Base-by-base conservation (phyloP, 2,329 filamentous ascomycete genomes). In the Lasiodiplodia sp. region DNA sequence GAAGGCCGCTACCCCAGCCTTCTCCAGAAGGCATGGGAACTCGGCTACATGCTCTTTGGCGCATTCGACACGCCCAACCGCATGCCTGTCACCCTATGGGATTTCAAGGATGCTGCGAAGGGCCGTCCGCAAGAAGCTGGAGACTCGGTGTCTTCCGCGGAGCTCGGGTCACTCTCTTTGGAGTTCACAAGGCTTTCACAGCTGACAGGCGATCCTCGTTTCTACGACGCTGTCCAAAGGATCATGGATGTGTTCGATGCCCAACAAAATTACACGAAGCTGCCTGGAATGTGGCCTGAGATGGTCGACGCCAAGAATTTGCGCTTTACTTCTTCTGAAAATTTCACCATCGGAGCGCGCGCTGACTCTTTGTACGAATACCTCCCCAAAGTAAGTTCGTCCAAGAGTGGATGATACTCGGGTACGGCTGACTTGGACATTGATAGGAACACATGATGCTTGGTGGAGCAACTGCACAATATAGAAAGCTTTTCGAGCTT, bases 401-500 rank as follows among this genome's bases (percentile, higher is more conserved):
- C 8, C 10, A 11, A 47, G n/a, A n/a, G 4, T n/a, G 1, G 8
- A 21, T 21, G 2, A 11, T n/a, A 21, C 18, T 34, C 44, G 18
- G n/a, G 8, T 11, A 16, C 18, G 10, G 8, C 44, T 34, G 31
- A 34, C 31, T 34, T 34, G 6, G 7, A 10, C 6, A 8, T 34
- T 10, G 7, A 85, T 3, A 34, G 71, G 81, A 83, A 76, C 72
- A 74, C 55, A 74, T 74, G 8, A 70, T 80, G 12, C 73, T 79
- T 11, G 76, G 77, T 4, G 85, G 85, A 4, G 71, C 79, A 1
- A 80, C 83, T 5, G 78, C 80, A 0, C 77, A 81, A 10, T 87
- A 86, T 72, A 72, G 81, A 21, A 85, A 84, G 14, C 78, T 89
- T 18, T 93, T 89, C 74, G 86, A 90, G 71, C 81, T 78, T 47